A percentile compares a stretch with the other conserved stretches of the same genome.
Conservation (phyloP, 768 basidiomycete genomes). For the Termitomyces eurrhizus region DNA sequence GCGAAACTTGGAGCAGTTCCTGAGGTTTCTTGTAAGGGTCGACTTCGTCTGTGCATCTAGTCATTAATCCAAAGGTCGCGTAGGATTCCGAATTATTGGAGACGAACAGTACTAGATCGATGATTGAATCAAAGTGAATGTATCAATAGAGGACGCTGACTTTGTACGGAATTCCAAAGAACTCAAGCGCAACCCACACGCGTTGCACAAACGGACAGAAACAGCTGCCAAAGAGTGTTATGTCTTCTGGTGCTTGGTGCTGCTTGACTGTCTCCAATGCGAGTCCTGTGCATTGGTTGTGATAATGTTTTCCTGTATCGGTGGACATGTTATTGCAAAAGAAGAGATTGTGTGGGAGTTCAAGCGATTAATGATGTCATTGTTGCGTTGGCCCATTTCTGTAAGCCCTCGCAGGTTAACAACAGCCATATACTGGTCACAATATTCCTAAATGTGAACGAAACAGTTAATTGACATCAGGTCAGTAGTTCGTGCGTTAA, state of each 20-base stretch:
- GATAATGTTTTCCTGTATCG: conserved; percentile 29
- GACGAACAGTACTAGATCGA: background rate
- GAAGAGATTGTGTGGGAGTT: no score
- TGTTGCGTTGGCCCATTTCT: no score
- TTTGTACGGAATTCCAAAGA: conserved; percentile 67
- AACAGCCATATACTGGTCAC: no score
- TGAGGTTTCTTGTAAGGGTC: conserved; percentile 49
- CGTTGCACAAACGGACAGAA: conserved; percentile 85
- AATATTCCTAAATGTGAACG: no score
- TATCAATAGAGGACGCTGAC: conserved; percentile 24
- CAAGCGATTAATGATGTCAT: no score
- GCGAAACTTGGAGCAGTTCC: conserved; percentile 60
- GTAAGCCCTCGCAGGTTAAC: no score
- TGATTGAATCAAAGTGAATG: background rate
- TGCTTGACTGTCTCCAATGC: conserved; percentile 55
- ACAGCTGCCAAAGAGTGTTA: conserved; percentile 68
- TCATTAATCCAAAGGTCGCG: background rate
- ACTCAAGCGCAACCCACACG: conserved; percentile 76
- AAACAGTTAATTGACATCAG: no score
- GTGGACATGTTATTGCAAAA: background rate
- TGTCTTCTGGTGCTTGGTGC: conserved; percentile 31
- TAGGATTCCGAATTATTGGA: no score
- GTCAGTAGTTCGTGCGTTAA: no score
- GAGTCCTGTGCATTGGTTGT: conserved; percentile 37
- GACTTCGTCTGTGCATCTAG: background rate